These are phyloP conservation scores for Mortierella sp. DNA, from an alignment of 371 early-diverging fungal species.

Conservation along the genomic window DNA sequence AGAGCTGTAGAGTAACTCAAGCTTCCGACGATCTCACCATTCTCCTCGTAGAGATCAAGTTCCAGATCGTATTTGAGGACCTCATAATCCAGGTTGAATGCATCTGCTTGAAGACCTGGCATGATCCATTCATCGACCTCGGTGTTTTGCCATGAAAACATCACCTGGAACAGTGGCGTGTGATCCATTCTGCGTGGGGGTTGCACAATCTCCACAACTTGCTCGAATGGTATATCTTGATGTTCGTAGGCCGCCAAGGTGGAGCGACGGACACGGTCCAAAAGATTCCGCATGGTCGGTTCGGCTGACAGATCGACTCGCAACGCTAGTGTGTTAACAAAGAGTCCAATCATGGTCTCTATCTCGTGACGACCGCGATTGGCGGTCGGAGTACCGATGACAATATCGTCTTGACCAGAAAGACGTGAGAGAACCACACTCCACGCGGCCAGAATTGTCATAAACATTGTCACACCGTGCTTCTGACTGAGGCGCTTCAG, in stretches of 20 bases:
- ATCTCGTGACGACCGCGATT: neutral
- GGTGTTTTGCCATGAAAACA: constrained; percentile 18
- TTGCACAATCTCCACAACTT: constrained; percentile 16
- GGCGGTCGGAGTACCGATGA: neutral
- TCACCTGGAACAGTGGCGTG: constrained; percentile 16
- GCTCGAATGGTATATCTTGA: constrained; percentile 16
- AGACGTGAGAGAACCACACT: constrained; percentile 6
- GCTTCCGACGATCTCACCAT: constrained; percentile 4
- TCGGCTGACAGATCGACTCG: constrained; percentile 4
- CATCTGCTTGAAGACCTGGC: neutral
- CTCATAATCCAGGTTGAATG: neutral
- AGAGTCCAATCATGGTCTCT: constrained; percentile 7
- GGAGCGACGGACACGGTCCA: neutral
- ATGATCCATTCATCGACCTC: neutral
- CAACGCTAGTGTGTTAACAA: constrained; percentile 1
- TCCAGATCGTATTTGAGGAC: constrained; percentile 1
- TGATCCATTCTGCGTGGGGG: constrained; percentile 8
- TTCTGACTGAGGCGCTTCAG: constrained; percentile 16
- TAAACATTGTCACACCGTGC: constrained; percentile 9
- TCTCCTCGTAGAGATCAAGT: neutral
- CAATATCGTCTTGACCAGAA: constrained; percentile 3
- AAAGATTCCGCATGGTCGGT: neutral
- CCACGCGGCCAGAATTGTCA: constrained; percentile 11
- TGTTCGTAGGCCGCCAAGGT: neutral
- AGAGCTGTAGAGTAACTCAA: constrained; percentile 11